These are phyloP conservation scores for Rhizodiscina lignyota DNA, from an alignment of 495 filamentous ascomycete species.

Conservation along the genomic window DNA sequence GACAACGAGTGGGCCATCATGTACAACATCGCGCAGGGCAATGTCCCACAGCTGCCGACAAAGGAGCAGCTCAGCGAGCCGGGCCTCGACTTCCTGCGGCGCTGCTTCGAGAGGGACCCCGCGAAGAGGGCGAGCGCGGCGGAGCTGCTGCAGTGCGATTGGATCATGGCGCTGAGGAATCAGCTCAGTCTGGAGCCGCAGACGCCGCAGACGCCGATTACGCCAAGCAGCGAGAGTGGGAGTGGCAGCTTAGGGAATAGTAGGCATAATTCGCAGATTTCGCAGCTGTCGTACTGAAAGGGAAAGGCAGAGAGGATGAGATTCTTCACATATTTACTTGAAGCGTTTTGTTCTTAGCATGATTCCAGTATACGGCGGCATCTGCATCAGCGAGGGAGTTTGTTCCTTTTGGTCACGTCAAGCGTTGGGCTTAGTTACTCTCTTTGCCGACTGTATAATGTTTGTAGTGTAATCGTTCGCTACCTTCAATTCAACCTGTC, in stretches of 20 bases:
- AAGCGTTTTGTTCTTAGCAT: too few species aligned
- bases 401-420: too few species aligned
- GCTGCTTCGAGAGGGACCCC: slow-evolving; percentile 81
- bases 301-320: too few species aligned
- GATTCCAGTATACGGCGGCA: too few species aligned
- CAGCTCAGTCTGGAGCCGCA: slow-evolving; percentile 42
- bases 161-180: slow-evolving; percentile 59
- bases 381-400: not conserved
- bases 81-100: slow-evolving; percentile 76
- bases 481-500: too few species aligned
- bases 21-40: slow-evolving; percentile 98
- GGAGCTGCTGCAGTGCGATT: slow-evolving; percentile 88
- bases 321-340: too few species aligned
- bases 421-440: too few species aligned
- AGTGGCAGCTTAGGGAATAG: slow-evolving; percentile 3
- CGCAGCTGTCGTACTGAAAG: too few species aligned
- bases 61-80: slow-evolving; percentile 66
- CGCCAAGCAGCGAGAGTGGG: slow-evolving; percentile 6
- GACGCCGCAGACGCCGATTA: slow-evolving; percentile 26
- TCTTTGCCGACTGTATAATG: too few species aligned
- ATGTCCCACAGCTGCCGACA: slow-evolving; percentile 67
- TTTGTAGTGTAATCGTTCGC: too few species aligned
- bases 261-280: slow-evolving; percentile 5
- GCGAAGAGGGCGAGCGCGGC: slow-evolving; percentile 61
- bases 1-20: slow-evolving; percentile 99